phyloP scores from a whole-genome alignment of 139 green algal genomes.

The Raphidocelis subcapitata region DNA sequence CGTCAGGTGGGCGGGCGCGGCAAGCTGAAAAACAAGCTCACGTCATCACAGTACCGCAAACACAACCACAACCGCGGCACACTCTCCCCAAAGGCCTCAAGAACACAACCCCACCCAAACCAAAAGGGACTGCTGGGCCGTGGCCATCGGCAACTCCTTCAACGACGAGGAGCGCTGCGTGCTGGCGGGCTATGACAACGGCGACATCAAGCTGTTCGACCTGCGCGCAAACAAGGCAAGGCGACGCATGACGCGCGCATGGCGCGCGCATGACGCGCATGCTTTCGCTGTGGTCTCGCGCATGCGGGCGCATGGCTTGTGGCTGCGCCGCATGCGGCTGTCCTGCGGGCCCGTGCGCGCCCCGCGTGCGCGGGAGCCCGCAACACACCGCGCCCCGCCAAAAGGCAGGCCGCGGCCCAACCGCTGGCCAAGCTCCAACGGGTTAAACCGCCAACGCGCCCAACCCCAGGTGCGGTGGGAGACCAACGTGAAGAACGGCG shows the following conservation, averaged over 20 bases:
- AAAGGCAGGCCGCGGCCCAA: no score
- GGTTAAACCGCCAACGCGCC: background rate
- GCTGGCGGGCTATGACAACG: conserved; percentile 87
- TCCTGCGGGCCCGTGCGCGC: no score
- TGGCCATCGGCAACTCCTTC: conserved; percentile 84
- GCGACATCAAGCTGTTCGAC: conserved; percentile 90
- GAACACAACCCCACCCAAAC: no score
- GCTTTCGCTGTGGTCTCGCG: no score
- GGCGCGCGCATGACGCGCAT: no score
- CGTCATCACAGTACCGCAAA: background rate
- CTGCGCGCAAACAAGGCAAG: conserved; percentile 60
- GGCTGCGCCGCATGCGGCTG: no score
- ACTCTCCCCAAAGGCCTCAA: no score
- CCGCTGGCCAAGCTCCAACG: no score
- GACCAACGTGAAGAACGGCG: conserved; percentile 82
- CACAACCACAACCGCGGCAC: background rate
- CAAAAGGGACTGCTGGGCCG: conserved; percentile 88
- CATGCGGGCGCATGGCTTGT: background rate
- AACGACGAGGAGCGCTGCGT: conserved; percentile 83
- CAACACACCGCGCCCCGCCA: no score
- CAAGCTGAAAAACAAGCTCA: no score
- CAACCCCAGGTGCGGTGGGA: conserved; percentile 67
- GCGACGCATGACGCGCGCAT: background rate
- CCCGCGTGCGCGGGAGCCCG: no score
- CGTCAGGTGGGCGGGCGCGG: conserved; percentile 34